Conservation (phyloP, 2,329 filamentous ascomycete species). For the Paecilomyces sp. region DNA sequence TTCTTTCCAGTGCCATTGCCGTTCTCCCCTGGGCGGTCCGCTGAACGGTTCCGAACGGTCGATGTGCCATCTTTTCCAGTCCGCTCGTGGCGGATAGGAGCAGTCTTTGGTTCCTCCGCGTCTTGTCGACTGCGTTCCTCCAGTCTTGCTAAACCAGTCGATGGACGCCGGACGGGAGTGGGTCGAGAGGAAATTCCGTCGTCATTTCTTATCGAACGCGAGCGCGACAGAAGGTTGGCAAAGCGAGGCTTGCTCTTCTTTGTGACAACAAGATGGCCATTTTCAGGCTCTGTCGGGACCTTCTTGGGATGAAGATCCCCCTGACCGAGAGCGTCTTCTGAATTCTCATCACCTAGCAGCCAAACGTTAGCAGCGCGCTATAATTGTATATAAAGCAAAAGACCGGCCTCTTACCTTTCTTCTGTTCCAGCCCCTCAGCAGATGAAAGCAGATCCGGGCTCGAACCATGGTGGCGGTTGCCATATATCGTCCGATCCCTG, state of each 20-base stretch:
- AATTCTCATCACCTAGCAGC: not conserved
- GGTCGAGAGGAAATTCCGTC: slow-evolving; percentile 27
- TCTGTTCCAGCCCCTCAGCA: not conserved
- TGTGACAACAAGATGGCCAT: slow-evolving; percentile 12
- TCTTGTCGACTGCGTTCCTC: slow-evolving; percentile 5
- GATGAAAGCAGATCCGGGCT: slow-evolving; percentile 31
- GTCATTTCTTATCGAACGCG: slow-evolving; percentile 38
- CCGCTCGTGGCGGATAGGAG: slow-evolving; percentile 60
- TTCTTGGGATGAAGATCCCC: slow-evolving; percentile 16
- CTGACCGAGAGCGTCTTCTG: slow-evolving; percentile 14
- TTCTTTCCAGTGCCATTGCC: slow-evolving; percentile 22
- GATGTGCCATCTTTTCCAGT: slow-evolving; percentile 60
- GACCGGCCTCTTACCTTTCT: not conserved
- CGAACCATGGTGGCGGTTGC: slow-evolving; percentile 32
- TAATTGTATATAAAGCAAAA: not conserved
- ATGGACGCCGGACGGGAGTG: slow-evolving; percentile 27
- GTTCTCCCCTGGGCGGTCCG: slow-evolving; percentile 51
- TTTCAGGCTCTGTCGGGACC: slow-evolving; percentile 19
- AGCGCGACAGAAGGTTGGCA: slow-evolving; percentile 37
- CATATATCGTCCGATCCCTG: slow-evolving; percentile 31
- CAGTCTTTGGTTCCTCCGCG: slow-evolving; percentile 49
- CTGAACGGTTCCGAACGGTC: slow-evolving; percentile 61
- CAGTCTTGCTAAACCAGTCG: slow-evolving; percentile 28
- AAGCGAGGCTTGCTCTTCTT: slow-evolving; percentile 40
- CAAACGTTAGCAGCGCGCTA: slow-evolving; percentile 6